Percentiles rank a stretch among this genome's conserved stretches.
phyloP scores from a whole-genome alignment of 2,329 filamentous ascomycete genomes.

The Fusarium nematophilum region DNA sequence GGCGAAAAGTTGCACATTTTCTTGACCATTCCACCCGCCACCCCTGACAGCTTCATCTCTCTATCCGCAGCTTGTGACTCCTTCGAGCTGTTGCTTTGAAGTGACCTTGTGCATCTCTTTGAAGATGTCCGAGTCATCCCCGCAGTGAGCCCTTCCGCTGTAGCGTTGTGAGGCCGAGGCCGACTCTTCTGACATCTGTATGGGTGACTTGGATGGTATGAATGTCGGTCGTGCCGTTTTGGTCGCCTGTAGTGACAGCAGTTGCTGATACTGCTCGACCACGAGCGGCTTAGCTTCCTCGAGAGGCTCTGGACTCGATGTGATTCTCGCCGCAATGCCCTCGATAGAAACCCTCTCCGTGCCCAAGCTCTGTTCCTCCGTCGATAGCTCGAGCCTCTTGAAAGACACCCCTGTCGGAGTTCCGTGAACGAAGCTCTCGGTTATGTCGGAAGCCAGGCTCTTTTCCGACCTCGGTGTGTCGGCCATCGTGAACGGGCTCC shows the following conservation, averaged over 20 bases:
- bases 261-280: background rate
- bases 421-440: background rate
- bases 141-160: constrained; percentile 18
- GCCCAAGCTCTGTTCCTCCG: background rate
- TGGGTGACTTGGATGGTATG: background rate
- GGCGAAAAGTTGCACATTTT: constrained; percentile 13
- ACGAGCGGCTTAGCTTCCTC: too few species aligned
- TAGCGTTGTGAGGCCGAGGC: background rate
- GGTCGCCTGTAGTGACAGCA: background rate
- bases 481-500: constrained; percentile 1
- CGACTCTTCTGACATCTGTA: background rate
- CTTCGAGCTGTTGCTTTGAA: background rate
- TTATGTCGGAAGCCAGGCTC: background rate
- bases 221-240: background rate
- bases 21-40: constrained; percentile 2
- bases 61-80: constrained; percentile 14
- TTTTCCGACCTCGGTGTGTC: background rate
- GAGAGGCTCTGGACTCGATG: too few species aligned
- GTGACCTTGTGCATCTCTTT: constrained; percentile 7
- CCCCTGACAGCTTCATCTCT: constrained; percentile 8
- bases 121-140: background rate
- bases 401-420: background rate
- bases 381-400: rapidly evolving
- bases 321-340: background rate
- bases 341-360: background rate